Evolutionary conservation across 148 eudicot species (phyloP).

Genomic region (Mesembryanthemum crystallinum): DNA sequence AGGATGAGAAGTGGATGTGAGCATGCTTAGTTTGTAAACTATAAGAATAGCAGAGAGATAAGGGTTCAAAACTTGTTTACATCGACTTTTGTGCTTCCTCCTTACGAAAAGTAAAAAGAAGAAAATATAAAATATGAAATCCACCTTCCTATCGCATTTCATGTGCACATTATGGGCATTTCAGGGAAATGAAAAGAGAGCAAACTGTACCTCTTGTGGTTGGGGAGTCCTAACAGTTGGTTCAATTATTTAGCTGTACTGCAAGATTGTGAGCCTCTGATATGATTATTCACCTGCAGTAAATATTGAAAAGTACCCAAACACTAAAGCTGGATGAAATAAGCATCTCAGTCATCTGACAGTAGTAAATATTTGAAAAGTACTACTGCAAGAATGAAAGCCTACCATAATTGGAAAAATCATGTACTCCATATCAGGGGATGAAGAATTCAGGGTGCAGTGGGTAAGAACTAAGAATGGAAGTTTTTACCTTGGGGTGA

Average conservation of each 20-base stretch:
- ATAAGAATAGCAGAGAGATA: too few relatives aligned
- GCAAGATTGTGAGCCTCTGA: neutral
- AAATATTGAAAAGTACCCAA: slow-evolving; percentile 7
- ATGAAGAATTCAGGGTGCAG: neutral
- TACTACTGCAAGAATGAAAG: neutral
- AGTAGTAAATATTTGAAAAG: slow-evolving; percentile 7
- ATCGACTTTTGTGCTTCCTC: too few relatives aligned
- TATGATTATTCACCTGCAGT: neutral
- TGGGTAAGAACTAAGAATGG: neutral
- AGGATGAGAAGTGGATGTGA: too few relatives aligned
- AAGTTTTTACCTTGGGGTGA: neutral
- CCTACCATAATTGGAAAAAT: slow-evolving; percentile 1
- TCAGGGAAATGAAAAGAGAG: too few relatives aligned
- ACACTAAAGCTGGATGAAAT: neutral
- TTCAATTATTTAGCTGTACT: neutral
- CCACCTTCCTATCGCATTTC: too few relatives aligned
- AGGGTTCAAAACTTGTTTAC: too few relatives aligned
- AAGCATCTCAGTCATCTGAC: neutral
- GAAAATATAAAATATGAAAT: too few relatives aligned
- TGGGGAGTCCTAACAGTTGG: too few relatives aligned
- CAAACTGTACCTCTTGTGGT: too few relatives aligned
- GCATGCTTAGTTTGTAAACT: too few relatives aligned
- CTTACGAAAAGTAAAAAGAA: too few relatives aligned
- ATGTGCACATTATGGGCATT: too few relatives aligned
- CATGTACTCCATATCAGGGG: neutral